Base-by-base conservation (phyloP, 2,329 filamentous ascomycete genomes). In the Proliferodiscus dingleyae region DNA sequence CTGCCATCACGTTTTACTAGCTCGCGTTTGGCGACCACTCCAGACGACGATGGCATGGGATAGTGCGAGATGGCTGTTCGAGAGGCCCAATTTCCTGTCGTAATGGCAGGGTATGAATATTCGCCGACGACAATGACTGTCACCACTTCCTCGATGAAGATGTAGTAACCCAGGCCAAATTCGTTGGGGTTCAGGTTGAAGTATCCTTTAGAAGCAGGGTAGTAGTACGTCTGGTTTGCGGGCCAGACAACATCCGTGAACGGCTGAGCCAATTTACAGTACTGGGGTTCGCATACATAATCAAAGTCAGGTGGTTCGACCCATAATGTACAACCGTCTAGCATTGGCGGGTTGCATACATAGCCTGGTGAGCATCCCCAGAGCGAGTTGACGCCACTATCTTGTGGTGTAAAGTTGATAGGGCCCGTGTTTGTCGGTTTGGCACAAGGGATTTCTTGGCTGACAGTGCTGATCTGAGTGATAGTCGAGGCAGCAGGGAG, bases 131-230 rank as follows among this genome's bases (percentile, higher is more conserved):
- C 59, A 8, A 64, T 60, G 21, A 66, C 67, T 22, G 65, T 54
- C 5, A 68, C 44, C 2, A 65, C 59, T 4, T 73, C 57, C 19
- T 71, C 64, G 16, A 71, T 69, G 49, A 84, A 86, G 15, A 86
- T 80, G 33, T 74, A 75, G 47, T 78, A 82, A 40, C 71, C 75
- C 13, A 87, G 66, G 4, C 81, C 82, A 47, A 87, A 87, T 0
- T 71, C 71, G 1, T 68, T 61, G 0, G 83, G 78, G 45, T 81
- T 69, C n/a, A 87, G 70, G 47, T 85, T 74, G 65, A 81, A 87
- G 60, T 85, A 86, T 3, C 73, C 77, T 0, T 69, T 60, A 0
- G 68, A 70, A 1, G 74, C 69, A 2, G 73, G 73, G 51, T 74
- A 81, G 57, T 75, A 80, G 13, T 64, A 52, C 0, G 74, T 78